Conservation (phyloP, 768 basidiomycete genomes). For the Atractiella rhizophila region DNA sequence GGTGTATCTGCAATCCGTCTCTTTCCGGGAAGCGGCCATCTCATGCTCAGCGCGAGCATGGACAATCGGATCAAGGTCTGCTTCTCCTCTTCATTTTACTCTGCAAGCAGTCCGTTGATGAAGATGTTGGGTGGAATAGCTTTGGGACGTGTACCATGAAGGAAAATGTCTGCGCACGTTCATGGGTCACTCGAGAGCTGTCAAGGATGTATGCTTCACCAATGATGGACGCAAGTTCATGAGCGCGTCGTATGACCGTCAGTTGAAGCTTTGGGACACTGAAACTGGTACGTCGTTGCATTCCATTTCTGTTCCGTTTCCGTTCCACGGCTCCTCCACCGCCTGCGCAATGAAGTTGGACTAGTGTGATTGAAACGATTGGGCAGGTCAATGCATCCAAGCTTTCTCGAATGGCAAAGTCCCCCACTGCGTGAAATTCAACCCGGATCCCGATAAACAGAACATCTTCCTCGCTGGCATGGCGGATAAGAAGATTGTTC, state of each 20-base stretch:
- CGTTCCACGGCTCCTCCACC: background rate
- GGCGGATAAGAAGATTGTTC: conserved; percentile 97
- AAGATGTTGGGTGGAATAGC: too few relatives aligned
- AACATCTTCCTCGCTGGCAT: conserved; percentile 90
- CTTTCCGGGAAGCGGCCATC: conserved; percentile 78
- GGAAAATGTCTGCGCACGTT: conserved; percentile 92
- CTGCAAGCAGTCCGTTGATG: background rate
- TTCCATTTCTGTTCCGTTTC: background rate
- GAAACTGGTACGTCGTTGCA: conserved; percentile 38
- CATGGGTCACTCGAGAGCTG: conserved; percentile 84
- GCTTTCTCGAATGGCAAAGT: conserved; percentile 95
- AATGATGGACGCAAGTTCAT: conserved; percentile 75
- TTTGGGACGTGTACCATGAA: conserved; percentile 94
- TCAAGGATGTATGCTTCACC: conserved; percentile 86
- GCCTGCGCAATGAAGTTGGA: too few relatives aligned
- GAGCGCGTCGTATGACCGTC: conserved; percentile 80
- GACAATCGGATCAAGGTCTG: conserved; percentile 81
- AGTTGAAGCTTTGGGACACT: conserved; percentile 98
- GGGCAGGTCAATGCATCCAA: conserved; percentile 56
- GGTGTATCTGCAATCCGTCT: conserved; percentile 80
- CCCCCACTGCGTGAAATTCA: conserved; percentile 80
- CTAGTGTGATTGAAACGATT: background rate
- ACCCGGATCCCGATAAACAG: conserved; percentile 89
- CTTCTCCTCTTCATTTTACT: background rate
- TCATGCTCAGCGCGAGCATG: conserved; percentile 83